Evolutionary conservation across 1,139 yeast genomes (phyloP).

Genomic region (Nakaseomyces kungkrabaensis): DNA sequence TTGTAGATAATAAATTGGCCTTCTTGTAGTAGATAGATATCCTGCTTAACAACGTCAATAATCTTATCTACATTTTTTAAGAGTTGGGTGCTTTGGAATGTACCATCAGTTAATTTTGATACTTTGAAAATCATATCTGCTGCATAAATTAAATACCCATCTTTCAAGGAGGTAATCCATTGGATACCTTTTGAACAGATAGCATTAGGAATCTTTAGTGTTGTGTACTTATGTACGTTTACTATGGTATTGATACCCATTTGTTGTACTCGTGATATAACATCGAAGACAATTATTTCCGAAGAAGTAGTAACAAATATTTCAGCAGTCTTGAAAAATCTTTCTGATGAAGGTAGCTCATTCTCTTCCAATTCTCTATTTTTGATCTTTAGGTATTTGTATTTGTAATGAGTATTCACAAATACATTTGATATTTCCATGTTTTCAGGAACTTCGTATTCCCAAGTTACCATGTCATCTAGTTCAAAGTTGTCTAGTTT

Average conservation of each 20-base stretch:
- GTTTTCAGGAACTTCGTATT: constrained; percentile 16
- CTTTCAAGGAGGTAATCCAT: constrained; percentile 21
- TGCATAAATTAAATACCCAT: constrained; percentile 19
- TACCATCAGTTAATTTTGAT: constrained; percentile 9
- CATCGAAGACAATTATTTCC: constrained; percentile 18
- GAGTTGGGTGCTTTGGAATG: constrained; percentile 14
- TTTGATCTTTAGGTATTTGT: constrained; percentile 19
- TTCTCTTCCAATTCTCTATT: constrained; percentile 10
- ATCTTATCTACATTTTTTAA: constrained; percentile 22
- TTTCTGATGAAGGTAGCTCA: constrained; percentile 11
- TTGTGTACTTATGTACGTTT: constrained; percentile 18
- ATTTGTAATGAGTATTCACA: constrained; percentile 22
- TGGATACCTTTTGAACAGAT: constrained; percentile 9
- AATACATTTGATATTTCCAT: constrained; percentile 10
- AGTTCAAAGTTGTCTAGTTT: constrained; percentile 14
- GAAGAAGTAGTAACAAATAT: constrained; percentile 14
- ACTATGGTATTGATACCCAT: constrained; percentile 21
- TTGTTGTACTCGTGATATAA: constrained; percentile 18
- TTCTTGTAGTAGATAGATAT: constrained; percentile 18
- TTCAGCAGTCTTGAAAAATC: constrained; percentile 24
- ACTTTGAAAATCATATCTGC: constrained; percentile 16
- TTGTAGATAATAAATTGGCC: constrained; percentile 13
- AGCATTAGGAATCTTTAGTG: constrained; percentile 12
- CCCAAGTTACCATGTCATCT: constrained; percentile 21
- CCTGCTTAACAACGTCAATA: constrained; percentile 19